These are phyloP conservation scores for Diaporthe velutina DNA, from an alignment of 2,329 filamentous ascomycete genomes.

Conservation along the genomic window DNA sequence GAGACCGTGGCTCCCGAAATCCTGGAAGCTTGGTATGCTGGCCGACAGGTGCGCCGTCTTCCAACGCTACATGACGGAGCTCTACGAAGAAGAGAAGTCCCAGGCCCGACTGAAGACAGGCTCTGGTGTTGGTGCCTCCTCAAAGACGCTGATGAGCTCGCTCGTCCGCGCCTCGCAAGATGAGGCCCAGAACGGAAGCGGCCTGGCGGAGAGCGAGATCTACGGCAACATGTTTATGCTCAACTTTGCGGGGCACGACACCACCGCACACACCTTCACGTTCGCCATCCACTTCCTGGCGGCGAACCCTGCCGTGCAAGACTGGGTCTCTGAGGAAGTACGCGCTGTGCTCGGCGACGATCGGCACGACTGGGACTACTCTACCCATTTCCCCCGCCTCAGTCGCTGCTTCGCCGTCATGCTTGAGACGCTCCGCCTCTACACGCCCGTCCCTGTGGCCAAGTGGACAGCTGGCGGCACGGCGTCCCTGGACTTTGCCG, in stretches of 20 bases:
- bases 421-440: too few species aligned
- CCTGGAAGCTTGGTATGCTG: too few species aligned
- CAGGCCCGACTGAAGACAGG: background rate
- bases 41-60: slow-evolving; percentile 38
- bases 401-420: slow-evolving; percentile 39
- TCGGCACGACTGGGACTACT: too few species aligned
- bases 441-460: too few species aligned
- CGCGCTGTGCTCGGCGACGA: too few species aligned
- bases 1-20: slow-evolving; percentile 34
- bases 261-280: slow-evolving; percentile 59
- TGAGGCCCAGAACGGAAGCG: background rate
- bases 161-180: background rate
- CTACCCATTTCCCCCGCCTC: too few species aligned
- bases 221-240: slow-evolving; percentile 49
- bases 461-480: too few species aligned
- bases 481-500: too few species aligned
- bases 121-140: too few species aligned
- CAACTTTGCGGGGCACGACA: slow-evolving; percentile 65
- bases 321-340: slow-evolving; percentile 56
- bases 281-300: slow-evolving; percentile 59
- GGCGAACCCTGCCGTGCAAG: slow-evolving; percentile 56
- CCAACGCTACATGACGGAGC: slow-evolving; percentile 45
- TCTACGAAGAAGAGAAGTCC: slow-evolving; percentile 48
- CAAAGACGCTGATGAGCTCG: background rate
- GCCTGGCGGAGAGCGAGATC: background rate